Conservation (phyloP, 2,329 filamentous ascomycete species). For the Podosphaera xanthii region DNA sequence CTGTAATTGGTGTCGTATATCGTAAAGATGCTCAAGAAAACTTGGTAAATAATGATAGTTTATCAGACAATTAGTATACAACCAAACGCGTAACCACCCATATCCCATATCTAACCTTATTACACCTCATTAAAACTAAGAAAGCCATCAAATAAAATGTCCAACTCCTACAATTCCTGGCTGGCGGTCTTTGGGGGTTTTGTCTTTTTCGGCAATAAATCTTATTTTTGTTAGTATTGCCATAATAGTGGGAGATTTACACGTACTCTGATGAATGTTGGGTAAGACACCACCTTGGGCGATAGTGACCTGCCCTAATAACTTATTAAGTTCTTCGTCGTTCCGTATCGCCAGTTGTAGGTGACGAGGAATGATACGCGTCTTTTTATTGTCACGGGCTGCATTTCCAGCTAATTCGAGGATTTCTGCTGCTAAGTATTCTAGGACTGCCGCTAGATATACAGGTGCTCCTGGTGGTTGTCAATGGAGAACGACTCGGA, state of each 20-base stretch:
- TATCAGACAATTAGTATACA: slow-evolving; percentile 42
- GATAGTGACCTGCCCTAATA: slow-evolving; percentile 86
- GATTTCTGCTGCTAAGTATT: slow-evolving; percentile 97
- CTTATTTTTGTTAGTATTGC: slow-evolving; percentile 24
- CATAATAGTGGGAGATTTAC: background rate
- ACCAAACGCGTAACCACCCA: slow-evolving; percentile 41
- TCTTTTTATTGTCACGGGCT: slow-evolving; percentile 99
- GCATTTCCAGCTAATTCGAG: slow-evolving; percentile 97
- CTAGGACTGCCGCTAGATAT: slow-evolving; percentile 89
- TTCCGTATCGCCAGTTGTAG: slow-evolving; percentile 98
- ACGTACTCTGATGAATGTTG: slow-evolving; percentile 92
- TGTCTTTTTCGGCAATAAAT: slow-evolving; percentile 99
- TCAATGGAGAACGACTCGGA: slow-evolving; percentile 1
- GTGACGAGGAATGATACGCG: slow-evolving; percentile 97
- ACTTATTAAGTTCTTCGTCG: slow-evolving; percentile 99
- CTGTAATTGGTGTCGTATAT: too few species aligned
- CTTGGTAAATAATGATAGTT: too few species aligned
- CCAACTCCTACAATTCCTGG: slow-evolving; percentile 66
- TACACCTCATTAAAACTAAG: slow-evolving; percentile 28
- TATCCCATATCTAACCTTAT: slow-evolving; percentile 50
- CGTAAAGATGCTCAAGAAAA: too few species aligned
- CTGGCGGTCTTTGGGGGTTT: slow-evolving; percentile 83
- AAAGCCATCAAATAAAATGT: slow-evolving; percentile 23
- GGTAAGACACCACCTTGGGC: slow-evolving; percentile 92
- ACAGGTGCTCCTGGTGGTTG: slow-evolving; percentile 48